Base-by-base conservation (phyloP, 2,329 filamentous ascomycete genomes). In the Rutstroemia sp. region DNA sequence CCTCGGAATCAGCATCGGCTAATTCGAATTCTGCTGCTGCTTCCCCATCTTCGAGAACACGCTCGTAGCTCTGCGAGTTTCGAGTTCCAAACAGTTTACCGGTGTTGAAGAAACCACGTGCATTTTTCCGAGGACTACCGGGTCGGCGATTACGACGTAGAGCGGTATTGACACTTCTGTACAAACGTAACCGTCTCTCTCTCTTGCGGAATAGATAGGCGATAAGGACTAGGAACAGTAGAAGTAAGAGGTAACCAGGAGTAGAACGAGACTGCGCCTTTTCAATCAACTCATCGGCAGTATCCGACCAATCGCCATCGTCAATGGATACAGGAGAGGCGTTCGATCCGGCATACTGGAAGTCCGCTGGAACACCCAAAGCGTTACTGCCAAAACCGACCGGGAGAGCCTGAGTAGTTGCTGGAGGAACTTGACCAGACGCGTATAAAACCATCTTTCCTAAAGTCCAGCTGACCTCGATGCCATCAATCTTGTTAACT, bases 361-460 rank as follows among this genome's bases (percentile, higher is more conserved):
- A 99, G 69, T 96, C 90, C 4, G 76, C 68, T 0, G 90, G 86
- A 3, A 86, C 78, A 5, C 59, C 64, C 18, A 7, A 77, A 77
- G 41, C 76, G 75, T 99, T 99, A 72, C 85, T 90, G 57, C 94
- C 94, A 68, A 97, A 97, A 0, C 94, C 94, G 9, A 99, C 94
- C 0, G 92, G 90, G 2, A 92, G 74, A 16, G 78, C 76, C 44
- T 80, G 74, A 18, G 78, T 74, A 1, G 76, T 78, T 6, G 77
- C 73, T 0, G 89, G 80, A 1, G 88, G 86, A 5, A 99, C 79
- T 70, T 96, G 90, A 3, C 90, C 94, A 0, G 92, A 86, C 4
- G 94, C 94, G 65, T 97, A 97, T 4, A 99, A 80, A 6, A 99
- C 82, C 80, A 97, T 96, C 69, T 96, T 96, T 1, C 94, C 94